Conservation (phyloP, 164 flowering plant genomes). For the Tinospora cordifolia region DNA sequence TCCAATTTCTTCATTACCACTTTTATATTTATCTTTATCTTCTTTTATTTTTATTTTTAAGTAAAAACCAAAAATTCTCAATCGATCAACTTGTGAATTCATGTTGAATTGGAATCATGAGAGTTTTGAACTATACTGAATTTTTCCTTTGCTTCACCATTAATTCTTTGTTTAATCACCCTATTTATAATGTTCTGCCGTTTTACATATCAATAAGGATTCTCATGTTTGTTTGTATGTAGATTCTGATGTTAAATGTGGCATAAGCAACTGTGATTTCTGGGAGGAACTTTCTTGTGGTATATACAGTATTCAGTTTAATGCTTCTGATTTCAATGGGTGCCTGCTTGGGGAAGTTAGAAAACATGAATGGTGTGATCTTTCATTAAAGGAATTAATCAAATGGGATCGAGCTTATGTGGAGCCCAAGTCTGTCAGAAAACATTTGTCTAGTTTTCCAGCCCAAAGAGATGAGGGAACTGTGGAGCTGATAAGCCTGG, state of each 20-base stretch:
- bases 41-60: not conserved
- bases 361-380: conserved; percentile 67
- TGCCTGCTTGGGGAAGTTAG: conserved; percentile 41
- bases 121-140: not conserved
- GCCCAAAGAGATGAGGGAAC: not conserved
- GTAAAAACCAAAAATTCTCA: not conserved
- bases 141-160: not conserved
- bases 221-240: conserved; percentile 12
- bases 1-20: not conserved
- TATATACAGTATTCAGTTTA: conserved; percentile 50
- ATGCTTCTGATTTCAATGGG: conserved; percentile 21
- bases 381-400: conserved; percentile 44
- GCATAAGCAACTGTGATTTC: conserved; percentile 25
- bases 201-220: not conserved
- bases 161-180: not conserved
- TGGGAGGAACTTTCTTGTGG: conserved; percentile 99
- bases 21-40: not conserved
- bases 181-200: not conserved
- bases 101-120: not conserved
- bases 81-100: not conserved
- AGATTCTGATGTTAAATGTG: conserved; percentile 38
- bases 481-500: conserved; percentile 1
- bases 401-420: conserved; percentile 72
- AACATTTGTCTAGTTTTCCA: conserved; percentile 4
- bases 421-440: conserved; percentile 39